These are phyloP conservation scores for Nitzschia palea DNA, from an alignment of 108 stramenopile species.

Conservation along the genomic window DNA sequence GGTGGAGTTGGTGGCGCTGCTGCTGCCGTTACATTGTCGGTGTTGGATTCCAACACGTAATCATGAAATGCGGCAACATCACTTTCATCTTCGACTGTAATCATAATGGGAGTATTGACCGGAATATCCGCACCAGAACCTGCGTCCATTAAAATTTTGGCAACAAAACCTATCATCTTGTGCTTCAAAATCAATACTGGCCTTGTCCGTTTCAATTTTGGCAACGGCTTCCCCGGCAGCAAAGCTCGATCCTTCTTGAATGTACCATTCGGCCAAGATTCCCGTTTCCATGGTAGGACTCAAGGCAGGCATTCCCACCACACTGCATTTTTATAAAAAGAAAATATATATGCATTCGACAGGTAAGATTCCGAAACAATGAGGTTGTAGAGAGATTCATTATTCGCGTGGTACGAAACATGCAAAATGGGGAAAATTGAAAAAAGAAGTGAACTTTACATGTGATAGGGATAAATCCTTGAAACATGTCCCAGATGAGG, in stretches of 20 bases:
- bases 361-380: no score
- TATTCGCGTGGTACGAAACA: no score
- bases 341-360: neutral
- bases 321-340: constrained; percentile 2
- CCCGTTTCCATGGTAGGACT: constrained; percentile 95
- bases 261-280: constrained; percentile 88
- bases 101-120: constrained; percentile 88
- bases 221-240: constrained; percentile 91
- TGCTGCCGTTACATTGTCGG: constrained; percentile 30
- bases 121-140: constrained; percentile 77
- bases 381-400: no score
- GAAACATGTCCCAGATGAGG: constrained; percentile 5
- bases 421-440: neutral
- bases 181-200: constrained; percentile 95
- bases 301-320: constrained; percentile 95
- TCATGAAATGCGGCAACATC: constrained; percentile 83
- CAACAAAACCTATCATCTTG: constrained; percentile 96
- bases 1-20: constrained; percentile 36
- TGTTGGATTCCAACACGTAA: constrained; percentile 51
- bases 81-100: constrained; percentile 86
- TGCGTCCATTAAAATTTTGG: constrained; percentile 84
- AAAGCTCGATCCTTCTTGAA: constrained; percentile 83
- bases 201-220: constrained; percentile 99
- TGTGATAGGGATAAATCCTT: constrained; percentile 74
- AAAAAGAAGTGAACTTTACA: constrained; percentile 36